phyloP scores from a whole-genome alignment of 176 grass and related monocot genomes.

The Guadua angustifolia region DNA sequence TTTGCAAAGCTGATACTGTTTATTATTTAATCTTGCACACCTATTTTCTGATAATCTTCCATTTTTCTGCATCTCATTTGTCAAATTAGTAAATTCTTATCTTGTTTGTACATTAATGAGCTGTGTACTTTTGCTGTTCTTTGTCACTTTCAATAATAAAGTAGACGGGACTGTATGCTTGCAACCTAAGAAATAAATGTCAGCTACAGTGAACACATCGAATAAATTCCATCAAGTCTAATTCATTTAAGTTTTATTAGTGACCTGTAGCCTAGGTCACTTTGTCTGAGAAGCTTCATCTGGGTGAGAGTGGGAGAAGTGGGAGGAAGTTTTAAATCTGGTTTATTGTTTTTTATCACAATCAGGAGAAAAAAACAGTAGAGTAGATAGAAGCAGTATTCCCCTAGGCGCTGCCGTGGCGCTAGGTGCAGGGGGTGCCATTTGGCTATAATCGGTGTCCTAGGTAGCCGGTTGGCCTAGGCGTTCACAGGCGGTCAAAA shows the following conservation, averaged over 20 bases:
- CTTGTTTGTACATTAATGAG: background rate
- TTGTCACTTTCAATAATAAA: conserved; percentile 5
- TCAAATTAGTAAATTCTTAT: background rate
- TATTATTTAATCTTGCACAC: background rate
- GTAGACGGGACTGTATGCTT: conserved; percentile 4
- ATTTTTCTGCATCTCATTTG: background rate
- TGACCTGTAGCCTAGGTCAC: background rate
- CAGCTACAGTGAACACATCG: background rate
- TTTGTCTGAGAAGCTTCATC: background rate
- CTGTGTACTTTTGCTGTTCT: background rate
- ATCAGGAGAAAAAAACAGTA: background rate
- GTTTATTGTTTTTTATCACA: background rate
- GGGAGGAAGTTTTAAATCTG: background rate
- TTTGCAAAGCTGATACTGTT: background rate
- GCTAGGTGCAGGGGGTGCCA: too few species aligned
- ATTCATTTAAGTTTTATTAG: background rate
- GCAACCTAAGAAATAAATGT: background rate
- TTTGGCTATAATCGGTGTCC: too few species aligned
- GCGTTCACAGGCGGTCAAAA: too few species aligned
- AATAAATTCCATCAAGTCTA: background rate
- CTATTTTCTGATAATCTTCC: background rate
- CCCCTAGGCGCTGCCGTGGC: too few species aligned
- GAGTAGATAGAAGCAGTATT: background rate
- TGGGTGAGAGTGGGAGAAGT: background rate
- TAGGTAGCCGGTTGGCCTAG: too few species aligned